A percentile compares a stretch with the other conserved stretches of the same genome.
Conservation (phyloP, 768 basidiomycete species). For the Xerocomellus intermedius region DNA sequence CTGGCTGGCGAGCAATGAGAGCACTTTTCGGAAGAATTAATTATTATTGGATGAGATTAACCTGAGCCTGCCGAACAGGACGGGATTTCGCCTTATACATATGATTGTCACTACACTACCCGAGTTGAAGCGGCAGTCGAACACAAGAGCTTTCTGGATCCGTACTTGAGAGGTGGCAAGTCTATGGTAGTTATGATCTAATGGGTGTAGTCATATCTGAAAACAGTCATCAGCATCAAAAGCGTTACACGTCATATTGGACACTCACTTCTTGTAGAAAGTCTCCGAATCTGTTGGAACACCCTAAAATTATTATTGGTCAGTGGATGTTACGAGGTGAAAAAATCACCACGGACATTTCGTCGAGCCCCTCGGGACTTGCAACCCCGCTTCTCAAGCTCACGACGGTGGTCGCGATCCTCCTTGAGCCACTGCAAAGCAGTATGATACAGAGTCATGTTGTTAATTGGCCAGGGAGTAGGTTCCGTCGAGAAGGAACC, state of each 20-base stretch:
- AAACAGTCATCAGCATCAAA: conserved; percentile 7
- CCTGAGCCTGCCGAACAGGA: conserved; percentile 6
- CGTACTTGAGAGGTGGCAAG: neutral
- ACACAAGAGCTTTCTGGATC: neutral
- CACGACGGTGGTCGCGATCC: conserved; percentile 66
- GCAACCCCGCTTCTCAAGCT: conserved; percentile 55
- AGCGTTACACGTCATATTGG: neutral
- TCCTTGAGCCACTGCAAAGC: conserved; percentile 87
- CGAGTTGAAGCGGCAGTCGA: conserved; percentile 20
- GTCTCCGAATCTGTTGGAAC: conserved; percentile 75
- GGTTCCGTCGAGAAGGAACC: conserved; percentile 71
- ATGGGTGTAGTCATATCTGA: conserved; percentile 51
- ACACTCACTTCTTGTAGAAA: conserved; percentile 78
- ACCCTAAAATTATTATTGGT: conserved; percentile 34
- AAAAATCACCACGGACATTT: conserved; percentile 41
- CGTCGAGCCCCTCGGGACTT: conserved; percentile 61
- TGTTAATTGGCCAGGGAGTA: conserved; percentile 63
- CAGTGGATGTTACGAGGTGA: neutral
- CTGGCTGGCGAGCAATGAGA: neutral
- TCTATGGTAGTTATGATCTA: conserved; percentile 22
- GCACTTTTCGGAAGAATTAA: too few species aligned
- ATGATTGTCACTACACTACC: neutral
- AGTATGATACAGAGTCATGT: conserved; percentile 54
- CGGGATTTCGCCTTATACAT: neutral
- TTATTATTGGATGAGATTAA: neutral